Evolutionary conservation across 2,329 filamentous ascomycete species (phyloP).

Genomic region (Aspergillus calidoustus): DNA sequence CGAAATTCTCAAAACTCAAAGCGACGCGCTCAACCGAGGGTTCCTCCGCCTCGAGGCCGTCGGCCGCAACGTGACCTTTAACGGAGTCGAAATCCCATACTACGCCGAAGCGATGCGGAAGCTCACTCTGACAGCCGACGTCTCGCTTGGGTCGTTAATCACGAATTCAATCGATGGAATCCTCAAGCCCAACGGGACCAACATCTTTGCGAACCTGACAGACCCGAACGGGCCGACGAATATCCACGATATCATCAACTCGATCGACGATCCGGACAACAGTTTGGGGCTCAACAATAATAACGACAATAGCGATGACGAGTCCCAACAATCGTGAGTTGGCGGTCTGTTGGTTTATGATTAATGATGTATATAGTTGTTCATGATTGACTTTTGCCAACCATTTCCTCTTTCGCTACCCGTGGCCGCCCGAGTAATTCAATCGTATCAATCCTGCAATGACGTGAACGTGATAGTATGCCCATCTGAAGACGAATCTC

Average conservation of each 20-base stretch:
- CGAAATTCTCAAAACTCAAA: constrained; percentile 32
- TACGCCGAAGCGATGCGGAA: constrained; percentile 40
- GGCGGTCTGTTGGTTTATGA: neutral
- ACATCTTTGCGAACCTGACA: constrained; percentile 21
- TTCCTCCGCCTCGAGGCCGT: constrained; percentile 33
- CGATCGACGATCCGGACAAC: constrained; percentile 11
- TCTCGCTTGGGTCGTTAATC: constrained; percentile 32
- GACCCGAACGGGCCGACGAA: constrained; percentile 13
- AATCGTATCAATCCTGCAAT: neutral
- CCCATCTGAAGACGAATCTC: too few species aligned
- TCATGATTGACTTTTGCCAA: neutral
- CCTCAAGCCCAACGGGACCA: constrained; percentile 22
- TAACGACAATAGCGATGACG: neutral
- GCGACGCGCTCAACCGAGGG: constrained; percentile 30
- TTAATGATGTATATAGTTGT: constrained; percentile 10
- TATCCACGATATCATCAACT: constrained; percentile 8
- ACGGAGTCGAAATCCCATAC: constrained; percentile 39
- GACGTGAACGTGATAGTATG: neutral
- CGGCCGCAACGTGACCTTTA: constrained; percentile 34
- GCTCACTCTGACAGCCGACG: constrained; percentile 35
- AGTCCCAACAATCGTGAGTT: neutral
- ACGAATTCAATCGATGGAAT: constrained; percentile 37
- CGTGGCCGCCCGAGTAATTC: neutral
- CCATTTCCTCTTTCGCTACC: neutral
- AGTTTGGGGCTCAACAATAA: constrained; percentile 12